Evolutionary conservation across 352 stramenopile species (phyloP), one percentile per base, ranked within the genome.

Genomic region (Phytophthora pisi): DNA sequence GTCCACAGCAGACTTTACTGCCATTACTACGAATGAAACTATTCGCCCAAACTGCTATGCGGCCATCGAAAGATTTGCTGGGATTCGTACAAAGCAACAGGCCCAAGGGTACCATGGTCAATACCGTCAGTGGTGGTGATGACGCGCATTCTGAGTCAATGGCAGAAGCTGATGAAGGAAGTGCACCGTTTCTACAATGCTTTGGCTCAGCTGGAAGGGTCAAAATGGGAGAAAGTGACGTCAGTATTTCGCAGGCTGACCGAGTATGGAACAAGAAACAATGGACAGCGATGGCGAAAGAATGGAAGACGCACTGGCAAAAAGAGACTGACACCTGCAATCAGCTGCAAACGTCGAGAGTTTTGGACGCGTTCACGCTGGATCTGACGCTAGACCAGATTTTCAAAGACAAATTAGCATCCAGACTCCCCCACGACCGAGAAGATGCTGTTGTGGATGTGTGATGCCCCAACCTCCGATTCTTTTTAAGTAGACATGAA

Each of bases 401-500:
- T 56, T 93, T 93, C 56, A 92, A 91, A 23, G 82, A 91, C 38
- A 91, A 90, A 55, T 64, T 93, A 36, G 78, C 77, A 16, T 93
- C 85, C 20, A 74, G 85, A 43, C 69, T 91, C 5, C 80, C 78
- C 36, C 83, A 91, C 45, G 82, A 84, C 47, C 72, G 78, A 16
- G 83, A 91, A 76, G 78, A 90, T 77, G 82, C 83, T 10, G 81
- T 90, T 4, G 85, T 91, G 10, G 81, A 93, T 28, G 85, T 93
- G 40, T 93, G 26, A 67, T 64, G 10, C 46, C 38, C 51, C 46
- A 49, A 51, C 24, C 4, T 61, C 7, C 49, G 13, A 42, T 42
- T 16, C 34, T 26, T 15, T 45, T 3, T 45, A 15, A 13, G 34
- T 40, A 13, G 0, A 15, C 11, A 13, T 40, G 11, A 11, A 15